Evolutionary conservation across 2,329 filamentous ascomycete species (phyloP), one percentile per base, ranked within the genome.

Genomic region (Cladosporium velox): DNA sequence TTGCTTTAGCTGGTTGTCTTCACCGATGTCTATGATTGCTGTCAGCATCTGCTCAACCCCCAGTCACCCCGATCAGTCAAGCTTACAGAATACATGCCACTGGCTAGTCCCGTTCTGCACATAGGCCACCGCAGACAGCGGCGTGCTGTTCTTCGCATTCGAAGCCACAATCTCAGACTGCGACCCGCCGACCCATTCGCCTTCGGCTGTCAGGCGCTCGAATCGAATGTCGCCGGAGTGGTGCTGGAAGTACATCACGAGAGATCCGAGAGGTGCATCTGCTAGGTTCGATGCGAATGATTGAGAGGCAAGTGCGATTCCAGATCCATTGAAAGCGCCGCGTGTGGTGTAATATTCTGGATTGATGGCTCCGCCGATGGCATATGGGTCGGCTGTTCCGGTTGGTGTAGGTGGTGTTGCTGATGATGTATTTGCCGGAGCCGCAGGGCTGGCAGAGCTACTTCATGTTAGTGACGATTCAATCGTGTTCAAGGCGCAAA

Each of bases 311-410:
- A 82, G 66, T 0, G 80, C 81, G 47, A 83, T 79, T 12, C 81
- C 81, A 15, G 79, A 79, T n/a, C 81, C 81, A 65, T 83, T 82
- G 72, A 81, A 82, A 6, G 79, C 80, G 24, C 81, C 81, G 34
- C 75, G 72, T 11, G 69, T 77, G 8, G 79, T 79, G 54, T 79
- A 74, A 65, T 79, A 81, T 0, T 74, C 66, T 0, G 77, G 71
- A 57, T 77, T 73, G 6, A 82, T 74, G 3, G 77, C 71, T 15
- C 80, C 79, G 18, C 80, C 80, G 28, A 82, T 77, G 34, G 69
- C 59, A 61, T 75, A 75, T 18, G 60, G 60, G 11, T 72, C 60
- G 10, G 67, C 58, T 15, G 68, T 65, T 0, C 52, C 66, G 8
- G 67, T 63, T 0, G 69, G 47, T 4, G 35, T 57, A 14, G 41